phyloP scores from a whole-genome alignment of 2,329 filamentous ascomycete species.

The Albophoma yamanashiensis region DNA sequence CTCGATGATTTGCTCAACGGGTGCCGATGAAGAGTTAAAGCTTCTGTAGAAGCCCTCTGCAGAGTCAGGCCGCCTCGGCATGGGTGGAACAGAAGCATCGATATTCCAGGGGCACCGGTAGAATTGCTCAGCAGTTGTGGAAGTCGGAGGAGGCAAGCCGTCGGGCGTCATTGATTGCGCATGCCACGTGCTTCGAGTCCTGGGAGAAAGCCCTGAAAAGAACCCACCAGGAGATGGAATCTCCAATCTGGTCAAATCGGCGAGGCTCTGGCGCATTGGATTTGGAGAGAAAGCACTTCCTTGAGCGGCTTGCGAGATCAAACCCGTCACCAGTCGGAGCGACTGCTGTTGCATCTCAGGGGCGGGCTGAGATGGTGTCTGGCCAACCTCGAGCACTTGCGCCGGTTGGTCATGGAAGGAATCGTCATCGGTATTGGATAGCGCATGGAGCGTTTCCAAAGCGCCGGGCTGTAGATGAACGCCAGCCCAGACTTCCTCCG shows the following conservation, averaged over 20 bases:
- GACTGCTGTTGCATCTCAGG: slow-evolving; percentile 40
- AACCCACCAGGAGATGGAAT: slow-evolving; percentile 89
- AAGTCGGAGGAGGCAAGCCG: slow-evolving; percentile 57
- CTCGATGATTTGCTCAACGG: slow-evolving; percentile 61
- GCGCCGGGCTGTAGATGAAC: slow-evolving; percentile 70
- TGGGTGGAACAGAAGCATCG: slow-evolving; percentile 23
- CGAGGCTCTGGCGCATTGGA: slow-evolving; percentile 42
- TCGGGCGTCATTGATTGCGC: slow-evolving; percentile 43
- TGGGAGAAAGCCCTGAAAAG: slow-evolving; percentile 73
- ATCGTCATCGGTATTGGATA: slow-evolving; percentile 54
- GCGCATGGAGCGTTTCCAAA: slow-evolving; percentile 67
- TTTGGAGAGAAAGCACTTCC: slow-evolving; percentile 16
- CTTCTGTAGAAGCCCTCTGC: slow-evolving; percentile 27
- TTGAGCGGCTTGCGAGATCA: slow-evolving; percentile 14
- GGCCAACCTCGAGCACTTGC: slow-evolving; percentile 33
- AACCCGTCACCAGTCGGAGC: slow-evolving; percentile 36
- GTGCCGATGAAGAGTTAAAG: slow-evolving; percentile 25
- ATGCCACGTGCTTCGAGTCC: slow-evolving; percentile 75
- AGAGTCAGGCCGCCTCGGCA: slow-evolving; percentile 24
- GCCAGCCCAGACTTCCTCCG: slow-evolving; percentile 57
- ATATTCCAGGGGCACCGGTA: slow-evolving; percentile 73
- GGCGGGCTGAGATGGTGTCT: slow-evolving; percentile 9
- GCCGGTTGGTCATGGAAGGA: slow-evolving; percentile 32
- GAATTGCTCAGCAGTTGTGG: slow-evolving; percentile 84
- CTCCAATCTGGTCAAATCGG: slow-evolving; percentile 69